phyloP scores from a whole-genome alignment of 768 basidiomycete species.

The Kwoniella dejecticola region DNA sequence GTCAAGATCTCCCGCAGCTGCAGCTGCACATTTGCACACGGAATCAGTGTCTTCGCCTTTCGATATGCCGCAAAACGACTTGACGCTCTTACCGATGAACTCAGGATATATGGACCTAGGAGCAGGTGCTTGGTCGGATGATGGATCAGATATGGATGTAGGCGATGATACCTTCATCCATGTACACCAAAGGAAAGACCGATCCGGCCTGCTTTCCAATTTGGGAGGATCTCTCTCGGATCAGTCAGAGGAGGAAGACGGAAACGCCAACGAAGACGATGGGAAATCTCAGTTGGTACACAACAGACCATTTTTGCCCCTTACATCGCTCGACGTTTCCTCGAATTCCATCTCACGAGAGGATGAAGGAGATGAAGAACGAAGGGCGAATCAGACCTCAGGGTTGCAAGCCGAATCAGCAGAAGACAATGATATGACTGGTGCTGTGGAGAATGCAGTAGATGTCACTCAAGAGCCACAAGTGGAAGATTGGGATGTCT shows the following conservation, averaged over 20 bases:
- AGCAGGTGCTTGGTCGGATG: constrained; percentile 23
- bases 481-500: background rate
- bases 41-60: constrained; percentile 8
- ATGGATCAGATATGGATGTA: constrained; percentile 17
- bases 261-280: background rate
- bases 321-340: too few species aligned
- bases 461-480: constrained; percentile 7
- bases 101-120: background rate
- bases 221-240: constrained; percentile 7
- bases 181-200: background rate
- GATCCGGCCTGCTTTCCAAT: background rate
- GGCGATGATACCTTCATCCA: constrained; percentile 24
- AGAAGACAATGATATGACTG: too few species aligned
- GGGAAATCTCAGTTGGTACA: too few species aligned
- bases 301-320: too few species aligned
- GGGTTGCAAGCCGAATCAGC: too few species aligned
- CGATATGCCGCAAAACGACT: constrained; percentile 4
- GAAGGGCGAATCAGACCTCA: too few species aligned
- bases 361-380: too few species aligned
- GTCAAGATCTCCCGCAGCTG: background rate
- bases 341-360: too few species aligned
- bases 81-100: constrained; percentile 4
- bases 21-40: background rate
- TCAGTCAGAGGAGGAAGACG: constrained; percentile 13
- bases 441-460: background rate